Evolutionary conservation across 768 basidiomycete species (phyloP), one percentile per base, ranked within the genome.

Genomic region (Dioszegia crocea): DNA sequence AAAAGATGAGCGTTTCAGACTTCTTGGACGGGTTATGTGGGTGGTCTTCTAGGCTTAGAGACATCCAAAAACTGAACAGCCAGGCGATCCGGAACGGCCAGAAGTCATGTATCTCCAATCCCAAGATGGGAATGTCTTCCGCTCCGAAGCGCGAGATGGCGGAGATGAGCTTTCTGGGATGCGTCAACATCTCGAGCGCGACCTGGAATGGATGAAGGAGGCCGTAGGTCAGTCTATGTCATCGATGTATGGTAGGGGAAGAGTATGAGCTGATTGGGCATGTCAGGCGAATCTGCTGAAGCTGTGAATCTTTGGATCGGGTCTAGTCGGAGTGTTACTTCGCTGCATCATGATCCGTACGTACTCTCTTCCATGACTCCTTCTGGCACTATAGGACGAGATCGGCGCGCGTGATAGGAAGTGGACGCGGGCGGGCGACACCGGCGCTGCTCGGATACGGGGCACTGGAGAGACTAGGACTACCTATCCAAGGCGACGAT

Each of bases 261-360:
- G n/a, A n/a, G n/a, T n/a, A n/a, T n/a, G n/a, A n/a, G n/a, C n/a
- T n/a, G n/a, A n/a, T n/a, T n/a, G n/a, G n/a, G n/a, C 50, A 40
- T 12, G 51, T 30, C 45, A 86, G 88, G 82, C 36, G 80, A 78
- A 63, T 64, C 78, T 17, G 89, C 92, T 0, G 93, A 97, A 68
- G 92, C 91, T 4, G 90, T 91, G 2, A 96, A 96, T 71, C 70
- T 97, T 19, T 97, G 92, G 91, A 88, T 96, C 33, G 92, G 93
- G 11, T 82, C 88, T 66, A 79, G 81, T 55, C 78, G 80, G 57
- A 91, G 89, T 69, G 79, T 84, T 14, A 96, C 93, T 0, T 89
- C 87, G 55, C 82, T 94, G 44, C 93, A 97, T 73, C 88, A 84
- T 69, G 91, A 72, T 54, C 70, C 67, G 67, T 71, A 36, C 48